Base-by-base conservation (phyloP, 2,329 filamentous ascomycete genomes). In the Colletotrichum sp. region DNA sequence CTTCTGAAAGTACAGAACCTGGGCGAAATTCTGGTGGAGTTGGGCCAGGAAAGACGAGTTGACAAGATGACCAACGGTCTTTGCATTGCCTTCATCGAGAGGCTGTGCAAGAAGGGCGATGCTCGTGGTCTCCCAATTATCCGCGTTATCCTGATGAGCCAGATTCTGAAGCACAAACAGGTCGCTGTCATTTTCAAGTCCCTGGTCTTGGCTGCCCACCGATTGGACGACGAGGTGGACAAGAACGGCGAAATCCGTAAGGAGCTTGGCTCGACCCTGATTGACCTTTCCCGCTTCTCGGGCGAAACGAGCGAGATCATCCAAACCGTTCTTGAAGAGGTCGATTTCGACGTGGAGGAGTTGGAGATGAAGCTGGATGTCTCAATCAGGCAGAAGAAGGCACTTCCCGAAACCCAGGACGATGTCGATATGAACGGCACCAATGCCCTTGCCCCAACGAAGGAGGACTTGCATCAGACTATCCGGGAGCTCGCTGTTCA, bases 321-420 rank as follows among this genome's bases (percentile, higher is more conserved):
- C 73, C 89, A 92, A 77, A 88, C 88, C n/a, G 90, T 93, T 6
- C 90, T 96, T 49, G 88, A 92, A 44, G 91, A 93, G 55, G 90
- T 92, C 9, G 90, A 93, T 15, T 89, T 95, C 76, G 93, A 97
- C 80, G 90, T 97, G 61, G 92, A 95, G 76, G 90, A 92, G 64
- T 86, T 97, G 22, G 95, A 97, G 84, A 90, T 95, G 85, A 93
- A 92, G 79, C 88, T 98, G 25, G 93, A 95, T 71, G 91, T 93
- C 11, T 91, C 92, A 12, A 91, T 96, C 77, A 90, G 93, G 55
- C 90, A 90, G 9, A 87, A 79, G 73, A 87, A 90, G 61, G 82
- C 88, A 49, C 84, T 91, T 22, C 86, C 89, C n/a, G 87, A 88
- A 68, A 79, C 86, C 3, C 82, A 86, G 64, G 89, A 90, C 32